Evolutionary conservation across 129 eudicot species (phyloP).

Genomic region (Flaveria brownii): DNA sequence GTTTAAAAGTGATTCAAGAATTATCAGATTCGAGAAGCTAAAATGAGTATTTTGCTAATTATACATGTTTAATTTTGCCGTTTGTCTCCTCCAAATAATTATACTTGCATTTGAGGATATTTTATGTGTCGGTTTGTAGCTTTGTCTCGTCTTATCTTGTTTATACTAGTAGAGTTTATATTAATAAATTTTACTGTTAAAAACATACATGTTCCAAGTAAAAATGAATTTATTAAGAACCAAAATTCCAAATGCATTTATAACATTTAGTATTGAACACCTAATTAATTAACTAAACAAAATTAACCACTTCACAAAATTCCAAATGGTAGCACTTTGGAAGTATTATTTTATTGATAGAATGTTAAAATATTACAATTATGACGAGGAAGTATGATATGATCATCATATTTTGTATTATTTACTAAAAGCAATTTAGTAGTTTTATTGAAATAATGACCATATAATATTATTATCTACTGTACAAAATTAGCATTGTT

Average conservation of each 20-base stretch:
- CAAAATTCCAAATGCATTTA: not conserved
- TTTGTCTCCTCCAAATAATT: too few species aligned
- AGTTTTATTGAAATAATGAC: conserved; percentile 21
- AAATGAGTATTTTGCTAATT: too few species aligned
- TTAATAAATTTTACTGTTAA: too few species aligned
- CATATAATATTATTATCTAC: conserved; percentile 33
- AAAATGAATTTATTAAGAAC: not conserved
- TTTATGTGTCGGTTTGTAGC: too few species aligned
- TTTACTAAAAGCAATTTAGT: conserved; percentile 7
- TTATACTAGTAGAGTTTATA: too few species aligned
- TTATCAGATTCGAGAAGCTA: too few species aligned
- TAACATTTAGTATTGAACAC: not conserved
- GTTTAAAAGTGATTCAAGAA: too few species aligned
- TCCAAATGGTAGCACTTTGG: not conserved
- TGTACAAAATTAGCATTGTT: conserved; percentile 17
- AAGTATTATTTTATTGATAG: too few species aligned
- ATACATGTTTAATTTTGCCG: too few species aligned
- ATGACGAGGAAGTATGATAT: conserved; percentile 24
- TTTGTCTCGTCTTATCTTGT: too few species aligned
- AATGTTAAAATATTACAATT: not conserved
- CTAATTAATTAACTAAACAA: not conserved
- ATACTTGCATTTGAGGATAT: too few species aligned
- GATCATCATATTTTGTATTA: conserved; percentile 31
- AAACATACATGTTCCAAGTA: not conserved
- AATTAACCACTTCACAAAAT: not conserved